Evolutionary conservation across 108 stramenopile species (phyloP), one percentile per base, ranked within the genome.

Genomic region (Cyclotella cryptica): DNA sequence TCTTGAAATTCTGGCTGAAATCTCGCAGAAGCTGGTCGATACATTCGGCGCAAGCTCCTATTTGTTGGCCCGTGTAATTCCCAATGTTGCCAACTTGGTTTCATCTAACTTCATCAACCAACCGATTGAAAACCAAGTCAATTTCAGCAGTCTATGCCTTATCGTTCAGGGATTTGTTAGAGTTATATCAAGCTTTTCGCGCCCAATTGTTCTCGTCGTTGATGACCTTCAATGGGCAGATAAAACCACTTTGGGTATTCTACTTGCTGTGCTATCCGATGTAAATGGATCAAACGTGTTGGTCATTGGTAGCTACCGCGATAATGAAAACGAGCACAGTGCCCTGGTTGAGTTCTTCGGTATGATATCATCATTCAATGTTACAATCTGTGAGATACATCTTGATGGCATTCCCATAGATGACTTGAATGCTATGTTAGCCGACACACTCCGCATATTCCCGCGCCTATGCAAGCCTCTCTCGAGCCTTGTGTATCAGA

Each of bases 141-240:
- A 72, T 35, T 58, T 69, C 46, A 63, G 51, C 66, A 73, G 66
- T 30, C 49, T 80, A 11, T 80, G 79, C 21, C 59, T 71, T 24
- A 80, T 66, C 40, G 53, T 80, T 12, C 71, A 67, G 47, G 45
- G 58, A n/a, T 80, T 80, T 35, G 66, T 80, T 7, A 59, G 66
- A 68, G 47, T 73, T 9, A 65, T 73, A 13, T 72, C 79, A 10
- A 68, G 72, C 44, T 27, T 27, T 43, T 47, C 51, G 40, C 58
- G 62, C 52, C 72, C 79, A 21, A 66, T 80, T 13, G 35, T 80
- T 41, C 57, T 80, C 15, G 54, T 80, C 51, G 8, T 80, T 46
- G 79, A 80, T 22, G 79, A 80, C 52, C 39, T 68, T 10, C 66
- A 80, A 43, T 80, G 79, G 79, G 57, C 57, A 51, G 79, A 73